Evolutionary conservation across 257 asterid genomes (phyloP), one percentile per base, ranked within the genome.

Genomic region (Eucommia ulmoides): DNA sequence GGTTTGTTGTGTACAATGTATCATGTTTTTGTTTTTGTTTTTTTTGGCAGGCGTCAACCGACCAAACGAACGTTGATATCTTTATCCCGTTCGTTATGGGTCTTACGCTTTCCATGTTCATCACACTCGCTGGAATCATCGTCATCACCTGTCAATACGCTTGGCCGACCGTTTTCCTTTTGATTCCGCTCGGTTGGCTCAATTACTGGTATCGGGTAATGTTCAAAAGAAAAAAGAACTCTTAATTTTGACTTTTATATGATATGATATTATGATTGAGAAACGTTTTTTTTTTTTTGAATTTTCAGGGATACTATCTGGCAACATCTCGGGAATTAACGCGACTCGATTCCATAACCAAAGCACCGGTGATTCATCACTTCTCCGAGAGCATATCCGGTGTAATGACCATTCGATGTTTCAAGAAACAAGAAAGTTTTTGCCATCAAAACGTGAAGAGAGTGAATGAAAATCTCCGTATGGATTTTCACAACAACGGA

Each of bases 381-480:
- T 91, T 91, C 73, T 91, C 99, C 1, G 99, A 91, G 69, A 86
- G 95, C 73, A 83, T 91, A 24, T 69, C 96, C 0, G 99, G 99
- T 8, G 93, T 91, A 35, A 83, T 79, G 84, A 91, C 96, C 0
- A 79, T 91, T 49, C 91, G 99, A 6, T 76, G 96, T 53, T 91
- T 91, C 55, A 61, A 76, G 65, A 91, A 75, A 69, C 96, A 91
- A 67, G 77, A 70, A 22, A 68, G 70, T 21, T 91, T 91, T 53
- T 67, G 69, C 71, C 60, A 64, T 41, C 94, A 86, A 69, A 91
- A 91, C 41, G 71, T 86, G 35, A 65, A 57, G 21, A 93, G 95
- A 10, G 94, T 91, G 16, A 71, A 91, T 24, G 76, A 72, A 35
- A 91, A 75, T 61, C 49, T 86, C 22, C 77, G 96, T 14, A 91